phyloP scores from a whole-genome alignment of 148 eudicot genomes.

The Vaccinium corymbosum region DNA sequence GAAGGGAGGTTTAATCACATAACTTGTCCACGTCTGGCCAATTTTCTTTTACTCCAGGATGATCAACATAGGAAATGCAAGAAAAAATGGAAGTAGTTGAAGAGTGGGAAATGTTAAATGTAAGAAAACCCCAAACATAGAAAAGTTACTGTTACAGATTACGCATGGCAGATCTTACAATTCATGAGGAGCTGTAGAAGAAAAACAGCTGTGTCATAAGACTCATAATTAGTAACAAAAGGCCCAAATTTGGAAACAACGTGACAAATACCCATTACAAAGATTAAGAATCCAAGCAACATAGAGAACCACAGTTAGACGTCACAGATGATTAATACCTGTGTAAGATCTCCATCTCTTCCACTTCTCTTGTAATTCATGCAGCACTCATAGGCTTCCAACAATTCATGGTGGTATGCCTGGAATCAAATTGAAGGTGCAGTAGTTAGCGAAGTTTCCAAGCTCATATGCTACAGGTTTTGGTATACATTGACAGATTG shows the following conservation, averaged over 20 bases:
- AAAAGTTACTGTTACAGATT: background rate
- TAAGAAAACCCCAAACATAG: background rate
- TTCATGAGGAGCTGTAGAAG: background rate
- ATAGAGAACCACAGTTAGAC: background rate
- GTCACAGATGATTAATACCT: conserved; percentile 41
- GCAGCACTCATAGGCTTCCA: conserved; percentile 95
- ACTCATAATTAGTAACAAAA: background rate
- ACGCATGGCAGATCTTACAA: background rate
- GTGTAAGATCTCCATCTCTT: conserved; percentile 93
- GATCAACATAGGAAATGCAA: background rate
- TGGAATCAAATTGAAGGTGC: conserved; percentile 27
- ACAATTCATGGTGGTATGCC: conserved; percentile 81
- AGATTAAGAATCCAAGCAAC: background rate
- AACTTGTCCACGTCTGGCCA: background rate
- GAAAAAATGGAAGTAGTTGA: background rate
- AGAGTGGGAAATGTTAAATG: background rate
- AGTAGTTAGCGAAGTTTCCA: background rate
- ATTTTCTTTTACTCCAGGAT: background rate
- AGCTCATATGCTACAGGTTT: background rate
- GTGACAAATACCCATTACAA: background rate
- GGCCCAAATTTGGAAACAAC: background rate
- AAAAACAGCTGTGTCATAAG: background rate
- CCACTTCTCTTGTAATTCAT: conserved; percentile 83
- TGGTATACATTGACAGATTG: background rate
- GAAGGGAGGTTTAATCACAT: background rate